phyloP scores from a whole-genome alignment of 1,139 yeast species.

The Candida glucosophila region DNA sequence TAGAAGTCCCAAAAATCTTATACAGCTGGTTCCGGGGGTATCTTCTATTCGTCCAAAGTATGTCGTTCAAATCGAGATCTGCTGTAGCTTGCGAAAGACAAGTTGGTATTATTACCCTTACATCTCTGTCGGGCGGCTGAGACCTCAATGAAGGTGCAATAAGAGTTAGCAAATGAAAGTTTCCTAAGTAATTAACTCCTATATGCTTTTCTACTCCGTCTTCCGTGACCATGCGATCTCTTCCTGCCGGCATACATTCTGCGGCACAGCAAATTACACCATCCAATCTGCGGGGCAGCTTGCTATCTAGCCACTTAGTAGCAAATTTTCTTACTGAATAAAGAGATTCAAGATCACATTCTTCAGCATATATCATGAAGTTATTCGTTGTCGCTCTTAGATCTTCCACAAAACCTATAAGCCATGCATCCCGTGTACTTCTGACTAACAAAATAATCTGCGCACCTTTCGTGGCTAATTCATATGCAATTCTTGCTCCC shows the following conservation, averaged over 20 bases:
- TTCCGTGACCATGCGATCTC: constrained; percentile 49
- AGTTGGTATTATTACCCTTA: constrained; percentile 64
- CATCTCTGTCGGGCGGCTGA: constrained; percentile 94
- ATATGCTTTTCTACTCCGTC: constrained; percentile 86
- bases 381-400: constrained; percentile 63
- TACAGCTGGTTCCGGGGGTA: constrained; percentile 63
- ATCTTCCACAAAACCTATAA: constrained; percentile 70
- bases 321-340: constrained; percentile 84
- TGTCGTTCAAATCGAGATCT: constrained; percentile 53
- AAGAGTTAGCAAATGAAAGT: constrained; percentile 70
- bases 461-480: constrained; percentile 76
- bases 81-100: constrained; percentile 77
- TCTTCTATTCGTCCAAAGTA: constrained; percentile 52
- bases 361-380: constrained; percentile 76
- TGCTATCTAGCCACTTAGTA: constrained; percentile 86
- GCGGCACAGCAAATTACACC: constrained; percentile 87
- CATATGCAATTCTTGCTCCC: constrained; percentile 69
- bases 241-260: constrained; percentile 62
- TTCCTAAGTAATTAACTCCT: constrained; percentile 74
- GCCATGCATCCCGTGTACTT: constrained; percentile 62
- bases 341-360: constrained; percentile 71
- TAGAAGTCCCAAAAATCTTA: constrained; percentile 74
- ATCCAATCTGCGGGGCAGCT: constrained; percentile 85
- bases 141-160: constrained; percentile 73
- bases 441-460: constrained; percentile 72